phyloP scores from a whole-genome alignment of 1,284 basidiomycete genomes.

The Apiotrichum domesticum region DNA sequence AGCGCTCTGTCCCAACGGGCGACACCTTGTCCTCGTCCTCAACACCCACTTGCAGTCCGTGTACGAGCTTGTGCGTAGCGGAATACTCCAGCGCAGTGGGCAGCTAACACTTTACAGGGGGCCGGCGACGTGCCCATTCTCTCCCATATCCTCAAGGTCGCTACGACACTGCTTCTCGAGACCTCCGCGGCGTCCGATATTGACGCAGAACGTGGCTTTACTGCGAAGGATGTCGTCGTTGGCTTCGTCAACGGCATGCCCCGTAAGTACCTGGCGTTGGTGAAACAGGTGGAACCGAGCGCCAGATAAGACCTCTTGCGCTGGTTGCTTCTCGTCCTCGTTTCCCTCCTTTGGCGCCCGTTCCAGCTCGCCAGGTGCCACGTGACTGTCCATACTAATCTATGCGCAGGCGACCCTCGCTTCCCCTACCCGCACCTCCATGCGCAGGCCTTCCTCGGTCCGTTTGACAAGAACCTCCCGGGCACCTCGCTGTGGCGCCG shows the following conservation, averaged over 20 bases:
- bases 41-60: conserved; percentile 41
- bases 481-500: conserved; percentile 40
- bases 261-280: conserved; percentile 20
- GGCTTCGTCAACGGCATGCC: conserved; percentile 34
- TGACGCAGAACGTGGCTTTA: conserved; percentile 5
- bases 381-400: neutral
- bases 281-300: neutral
- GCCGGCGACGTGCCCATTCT: conserved; percentile 39
- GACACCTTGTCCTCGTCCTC: conserved; percentile 39
- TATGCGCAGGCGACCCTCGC: conserved; percentile 35
- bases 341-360: too few relatives aligned
- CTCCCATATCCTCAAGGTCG: conserved; percentile 32
- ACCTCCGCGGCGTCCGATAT: neutral
- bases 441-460: conserved; percentile 41
- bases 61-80: conserved; percentile 39
- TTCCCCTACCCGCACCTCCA: conserved; percentile 42
- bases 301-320: too few relatives aligned
- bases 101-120: conserved; percentile 21
- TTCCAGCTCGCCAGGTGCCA: too few relatives aligned
- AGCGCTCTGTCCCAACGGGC: conserved; percentile 30
- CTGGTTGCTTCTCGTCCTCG: too few relatives aligned
- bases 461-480: conserved; percentile 31
- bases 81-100: too few relatives aligned
- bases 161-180: conserved; percentile 21
- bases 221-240: conserved; percentile 25